Base-by-base conservation (phyloP, 208 protist genomes). In the Balamuthia mandrillaris region DNA sequence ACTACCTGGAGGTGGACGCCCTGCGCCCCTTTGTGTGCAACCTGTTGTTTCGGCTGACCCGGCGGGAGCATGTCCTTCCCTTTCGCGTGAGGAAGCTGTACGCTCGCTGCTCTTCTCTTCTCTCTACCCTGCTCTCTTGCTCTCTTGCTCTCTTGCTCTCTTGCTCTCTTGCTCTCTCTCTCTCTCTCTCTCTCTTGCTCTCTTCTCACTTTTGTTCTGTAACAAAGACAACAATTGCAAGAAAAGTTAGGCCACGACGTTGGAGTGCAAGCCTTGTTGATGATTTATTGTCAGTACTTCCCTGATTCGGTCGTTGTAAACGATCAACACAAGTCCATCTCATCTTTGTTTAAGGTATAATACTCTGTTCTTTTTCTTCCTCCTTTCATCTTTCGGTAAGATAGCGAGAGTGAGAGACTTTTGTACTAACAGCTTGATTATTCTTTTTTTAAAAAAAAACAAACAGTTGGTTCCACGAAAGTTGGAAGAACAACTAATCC, bases 21-120 rank as follows among this genome's bases (percentile, higher is more conserved):
- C 31, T 79, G 47, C 70, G 70, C 41, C 70, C 70, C 21, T 33
- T 79, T 2, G 47, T 79, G n/a, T 79, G 70, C 70, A 79, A 79
- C 29, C 41, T 79, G 45, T 49, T 79, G 14, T 79, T 61, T 21
- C 70, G 70, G 3, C 35, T 79, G 45, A 60, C 70, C 5, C 70
- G 70, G 0, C 70, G 33, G 44, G 33, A 60, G 70, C 47, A 79
- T 21, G 47, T 79, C 5, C 41, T 60, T 31, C 54, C 45, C 42
- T 79, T 31, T 27, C 70, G 70, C 0, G 41, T 52, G 9, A 14
- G 60, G 14, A 79, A 14, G 21, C 70, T 79, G 44, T 79, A 79
- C 49, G 49, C n/a, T 56, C 49, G n/a, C n/a, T 56, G 18, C 18
- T 56, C n/a, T 56, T n/a, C 18, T 56, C 49, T 56, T 56, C n/a